Conservation (phyloP, 768 basidiomycete genomes). For the Baorangia bicolor region DNA sequence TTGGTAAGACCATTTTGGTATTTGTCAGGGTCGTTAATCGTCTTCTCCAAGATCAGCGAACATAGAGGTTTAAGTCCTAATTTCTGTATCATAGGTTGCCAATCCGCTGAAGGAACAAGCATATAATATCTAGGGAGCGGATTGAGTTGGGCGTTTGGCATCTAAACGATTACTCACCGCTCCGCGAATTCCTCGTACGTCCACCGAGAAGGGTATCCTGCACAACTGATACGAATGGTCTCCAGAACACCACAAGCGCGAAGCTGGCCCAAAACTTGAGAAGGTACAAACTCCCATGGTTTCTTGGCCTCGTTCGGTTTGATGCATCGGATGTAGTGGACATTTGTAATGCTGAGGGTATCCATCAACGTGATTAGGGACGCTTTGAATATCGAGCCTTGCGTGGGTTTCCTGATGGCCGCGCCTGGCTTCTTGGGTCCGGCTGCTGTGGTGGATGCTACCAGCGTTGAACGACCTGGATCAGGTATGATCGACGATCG, state of each 20-base stretch:
- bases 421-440: constrained; percentile 65
- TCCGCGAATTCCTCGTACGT: constrained; percentile 98
- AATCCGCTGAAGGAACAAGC: constrained; percentile 84
- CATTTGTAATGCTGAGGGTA: constrained; percentile 94
- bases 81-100: constrained; percentile 82
- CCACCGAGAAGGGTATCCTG: constrained; percentile 98
- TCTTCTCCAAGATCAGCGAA: constrained; percentile 76
- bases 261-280: constrained; percentile 92
- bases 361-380: constrained; percentile 95
- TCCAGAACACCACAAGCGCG: constrained; percentile 98
- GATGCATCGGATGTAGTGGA: constrained; percentile 99
- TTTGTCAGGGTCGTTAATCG: constrained; percentile 92
- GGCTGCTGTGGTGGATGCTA: constrained; percentile 45
- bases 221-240: constrained; percentile 98
- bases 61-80: constrained; percentile 82
- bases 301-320: constrained; percentile 97
- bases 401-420: constrained; percentile 86
- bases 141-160: constrained; percentile 20
- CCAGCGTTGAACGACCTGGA: constrained; percentile 74
- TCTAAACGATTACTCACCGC: constrained; percentile 53
- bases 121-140: constrained; percentile 79
- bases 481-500: constrained; percentile 86
- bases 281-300: constrained; percentile 96
- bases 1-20: constrained; percentile 97
- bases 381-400: constrained; percentile 97